phyloP scores from a whole-genome alignment of 306 rosid species.

The Argentina anserina region DNA sequence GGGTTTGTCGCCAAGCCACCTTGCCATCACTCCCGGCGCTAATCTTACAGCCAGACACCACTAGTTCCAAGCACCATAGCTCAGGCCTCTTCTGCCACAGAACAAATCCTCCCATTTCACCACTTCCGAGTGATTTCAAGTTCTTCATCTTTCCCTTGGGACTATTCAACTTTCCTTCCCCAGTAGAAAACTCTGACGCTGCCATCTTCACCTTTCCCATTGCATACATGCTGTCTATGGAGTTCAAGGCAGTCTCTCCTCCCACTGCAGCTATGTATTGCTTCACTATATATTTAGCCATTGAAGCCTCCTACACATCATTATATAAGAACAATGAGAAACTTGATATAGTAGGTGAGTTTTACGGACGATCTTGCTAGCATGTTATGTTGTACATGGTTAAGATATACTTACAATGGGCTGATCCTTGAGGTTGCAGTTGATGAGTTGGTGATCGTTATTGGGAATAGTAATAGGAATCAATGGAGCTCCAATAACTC shows the following conservation, averaged over 20 bases:
- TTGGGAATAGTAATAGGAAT: slow-evolving; percentile 60
- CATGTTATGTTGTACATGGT: background rate
- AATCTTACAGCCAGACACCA: slow-evolving; percentile 75
- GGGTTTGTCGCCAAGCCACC: slow-evolving; percentile 95
- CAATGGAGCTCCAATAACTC: slow-evolving; percentile 87
- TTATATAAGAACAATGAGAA: background rate
- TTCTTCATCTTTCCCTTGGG: slow-evolving; percentile 52
- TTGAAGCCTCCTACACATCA: slow-evolving; percentile 56
- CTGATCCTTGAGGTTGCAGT: slow-evolving; percentile 63
- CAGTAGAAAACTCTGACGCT: slow-evolving; percentile 57
- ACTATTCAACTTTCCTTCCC: slow-evolving; percentile 44
- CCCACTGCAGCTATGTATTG: slow-evolving; percentile 91
- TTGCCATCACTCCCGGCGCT: slow-evolving; percentile 94
- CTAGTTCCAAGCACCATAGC: slow-evolving; percentile 83
- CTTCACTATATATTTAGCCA: slow-evolving; percentile 87
- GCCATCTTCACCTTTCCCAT: slow-evolving; percentile 92
- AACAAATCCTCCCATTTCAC: slow-evolving; percentile 90
- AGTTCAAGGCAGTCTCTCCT: slow-evolving; percentile 65
- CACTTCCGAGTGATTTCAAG: slow-evolving; percentile 31
- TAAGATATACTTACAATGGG: slow-evolving; percentile 54
- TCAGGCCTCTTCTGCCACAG: slow-evolving; percentile 88
- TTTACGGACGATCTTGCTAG: background rate
- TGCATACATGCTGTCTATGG: slow-evolving; percentile 83
- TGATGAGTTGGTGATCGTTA: slow-evolving; percentile 47
- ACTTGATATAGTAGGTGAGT: background rate